Base-by-base conservation (phyloP, 768 basidiomycete genomes). In the Lentinula boryana region DNA sequence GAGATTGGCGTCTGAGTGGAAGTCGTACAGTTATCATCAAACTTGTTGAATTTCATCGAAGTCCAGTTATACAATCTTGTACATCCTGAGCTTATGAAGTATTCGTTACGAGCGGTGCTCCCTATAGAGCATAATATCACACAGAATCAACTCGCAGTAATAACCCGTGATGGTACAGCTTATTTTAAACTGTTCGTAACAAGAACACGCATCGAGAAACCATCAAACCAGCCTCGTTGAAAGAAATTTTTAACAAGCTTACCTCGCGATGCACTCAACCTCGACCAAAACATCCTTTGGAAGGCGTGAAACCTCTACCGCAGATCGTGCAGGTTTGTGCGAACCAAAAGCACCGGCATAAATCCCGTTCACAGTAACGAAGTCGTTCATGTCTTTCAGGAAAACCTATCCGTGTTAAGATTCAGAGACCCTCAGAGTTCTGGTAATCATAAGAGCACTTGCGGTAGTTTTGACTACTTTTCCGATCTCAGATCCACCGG, bases 401-500 rank as follows among this genome's bases (percentile, higher is more conserved):
- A 97, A 98, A 27, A 95, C 88, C 93, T 95, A 62, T 2, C 58
- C 32, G 35, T 21, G 32, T 36, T 8, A 38, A 38, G 9, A 31
- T 13, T 21, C 16, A 31, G 40, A 0, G 21, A n/a, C 5, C n/a
- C 53, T 6, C 53, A 35, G 15, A 18, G 0, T 7, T 32, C n/a
- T 46, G 18, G 23, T 49, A 50, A 50, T 61, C 2, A 54, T 40
- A 21, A 12, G 21, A 21, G 51, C 18, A 76, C 89, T 61, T 65
- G 93, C 95, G 41, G 93, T 96, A 49, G 91, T 92, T 78, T 99
- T 98, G 64, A 90, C 85, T 62, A 99, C 88, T 70, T 90, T 88
- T 53, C 84, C 83, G 15, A 91, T 68, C 63, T 86, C 83, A 12
- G 91, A 88, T 13, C 90, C 91, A 54, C 88, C 86, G 4, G 89